Evolutionary conservation across 768 basidiomycete genomes (phyloP), one percentile per base, ranked within the genome.

Genomic region (Rhizopogon vesiculosus): DNA sequence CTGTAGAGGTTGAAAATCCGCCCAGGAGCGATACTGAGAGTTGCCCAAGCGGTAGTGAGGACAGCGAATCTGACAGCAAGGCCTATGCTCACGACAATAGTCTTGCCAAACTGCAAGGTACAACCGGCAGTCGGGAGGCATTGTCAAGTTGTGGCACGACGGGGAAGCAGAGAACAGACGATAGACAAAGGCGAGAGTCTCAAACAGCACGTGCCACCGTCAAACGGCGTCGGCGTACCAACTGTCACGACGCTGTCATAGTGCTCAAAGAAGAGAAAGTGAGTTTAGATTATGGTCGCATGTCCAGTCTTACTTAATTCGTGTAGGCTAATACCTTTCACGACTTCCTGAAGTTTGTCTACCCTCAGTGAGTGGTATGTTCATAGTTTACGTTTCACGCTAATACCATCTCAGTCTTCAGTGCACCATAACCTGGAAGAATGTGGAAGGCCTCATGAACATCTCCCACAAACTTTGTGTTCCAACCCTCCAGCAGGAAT

Each of bases 381-480:
- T 38, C 2, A 41, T 15, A 8, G 25, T 12, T 53, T 38, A 8
- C 45, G 52, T 1, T 55, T 52, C 13, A 41, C 42, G 39, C 46
- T 50, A 38, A 46, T 50, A 35, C 49, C 40, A 41, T 22, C 43
- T 29, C 62, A 91, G 89, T 60, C 77, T 95, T 53, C 89, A 93
- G 60, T 96, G 93, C 72, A 91, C 91, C 8, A 93, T 96, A 53
- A 89, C 91, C 0, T 98, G 94, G 92, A 90, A 91, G 62, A 97
- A 97, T 68, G 95, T 93, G 28, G 93, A 92, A 62, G 87, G 87
- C 41, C 79, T 93, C 42, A 89, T 94, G 84, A 91, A 94, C 64
- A 87, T 96, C 19, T 86, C 92, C 2, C 85, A 91, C 70, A 95
- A 93, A 66, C 84, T 96, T 54, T 89, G 89, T 59, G 89, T 91